Conservation (phyloP, 495 filamentous ascomycete species). For the Aspergillus wentii region DNA sequence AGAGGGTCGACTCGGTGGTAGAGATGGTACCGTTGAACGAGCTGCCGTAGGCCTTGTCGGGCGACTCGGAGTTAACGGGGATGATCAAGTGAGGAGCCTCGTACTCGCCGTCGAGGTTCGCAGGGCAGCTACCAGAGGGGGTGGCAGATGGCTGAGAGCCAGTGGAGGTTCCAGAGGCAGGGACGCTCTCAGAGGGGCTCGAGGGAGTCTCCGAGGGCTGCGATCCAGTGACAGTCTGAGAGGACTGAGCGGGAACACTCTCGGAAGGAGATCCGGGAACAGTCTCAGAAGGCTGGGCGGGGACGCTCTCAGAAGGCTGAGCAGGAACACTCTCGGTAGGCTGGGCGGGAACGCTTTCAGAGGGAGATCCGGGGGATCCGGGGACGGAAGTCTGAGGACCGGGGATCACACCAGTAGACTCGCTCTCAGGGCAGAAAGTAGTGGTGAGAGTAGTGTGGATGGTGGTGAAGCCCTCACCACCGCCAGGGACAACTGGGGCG, state of each 20-base stretch:
- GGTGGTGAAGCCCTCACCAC: constrained; percentile 4
- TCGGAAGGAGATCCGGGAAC: not conserved
- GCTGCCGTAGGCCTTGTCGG: constrained; percentile 47
- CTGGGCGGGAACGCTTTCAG: not conserved
- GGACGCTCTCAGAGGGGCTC: not conserved
- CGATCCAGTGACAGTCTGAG: constrained; percentile 7
- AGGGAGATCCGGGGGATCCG: constrained; percentile 6
- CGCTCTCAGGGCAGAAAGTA: constrained; percentile 12
- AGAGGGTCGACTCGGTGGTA: constrained; percentile 52
- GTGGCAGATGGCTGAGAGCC: constrained; percentile 7
- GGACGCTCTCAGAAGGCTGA: not conserved
- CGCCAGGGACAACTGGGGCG: not conserved
- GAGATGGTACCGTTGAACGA: constrained; percentile 50
- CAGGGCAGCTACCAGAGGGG: constrained; percentile 37
- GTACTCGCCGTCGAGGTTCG: constrained; percentile 46
- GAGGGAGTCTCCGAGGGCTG: constrained; percentile 7
- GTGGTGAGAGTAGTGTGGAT: constrained; percentile 20
- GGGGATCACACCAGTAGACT: not conserved
- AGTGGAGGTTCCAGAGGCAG: not conserved
- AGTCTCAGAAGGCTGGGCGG: constrained; percentile 1
- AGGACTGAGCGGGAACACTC: constrained; percentile 8
- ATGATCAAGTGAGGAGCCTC: constrained; percentile 65
- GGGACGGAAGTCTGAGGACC: not conserved
- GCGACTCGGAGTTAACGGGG: constrained; percentile 53
- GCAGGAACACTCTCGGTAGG: constrained; percentile 5